phyloP scores from a whole-genome alignment of 2,329 filamentous ascomycete species.

The Hansfordia pulvinata region DNA sequence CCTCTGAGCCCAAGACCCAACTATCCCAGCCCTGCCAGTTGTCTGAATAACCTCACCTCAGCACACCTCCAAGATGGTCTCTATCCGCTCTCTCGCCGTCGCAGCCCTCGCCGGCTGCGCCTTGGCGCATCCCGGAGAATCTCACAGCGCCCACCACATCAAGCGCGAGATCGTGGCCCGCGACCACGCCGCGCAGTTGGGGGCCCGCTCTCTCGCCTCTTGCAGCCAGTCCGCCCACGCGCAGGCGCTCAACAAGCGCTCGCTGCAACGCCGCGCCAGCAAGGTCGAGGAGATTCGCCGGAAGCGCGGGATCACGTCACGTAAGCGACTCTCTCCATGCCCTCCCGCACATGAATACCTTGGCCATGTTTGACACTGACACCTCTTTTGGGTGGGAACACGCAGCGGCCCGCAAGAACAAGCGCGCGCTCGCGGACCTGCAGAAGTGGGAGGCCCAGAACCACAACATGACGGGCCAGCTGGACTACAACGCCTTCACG shows the following conservation, averaged over 20 bases:
- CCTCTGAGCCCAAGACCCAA: too few relatives aligned
- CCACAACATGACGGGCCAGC: conserved; percentile 17
- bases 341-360: background rate
- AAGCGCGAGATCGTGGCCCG: conserved; percentile 20
- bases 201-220: conserved; percentile 22
- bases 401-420: conserved; percentile 16
- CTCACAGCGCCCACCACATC: conserved; percentile 13
- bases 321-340: conserved; percentile 7
- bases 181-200: conserved; percentile 15
- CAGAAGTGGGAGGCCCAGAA: conserved; percentile 18
- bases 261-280: conserved; percentile 24
- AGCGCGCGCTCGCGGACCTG: conserved; percentile 17
- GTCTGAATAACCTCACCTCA: conserved; percentile 1
- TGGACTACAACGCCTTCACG: conserved; percentile 17
- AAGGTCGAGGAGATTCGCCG: conserved; percentile 22
- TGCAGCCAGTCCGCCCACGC: conserved; percentile 24
- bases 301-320: conserved; percentile 18
- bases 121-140: conserved; percentile 18
- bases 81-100: conserved; percentile 9
- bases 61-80: conserved; percentile 10
- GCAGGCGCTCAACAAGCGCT: conserved; percentile 23
- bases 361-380: too few relatives aligned
- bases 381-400: too few relatives aligned
- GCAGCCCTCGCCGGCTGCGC: conserved; percentile 11
- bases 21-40: conserved; percentile 1